Percentiles rank a stretch among this genome's conserved stretches.
Evolutionary conservation across 1,139 yeast genomes (phyloP).

Genomic region (Eremothecium cymbalariae): DNA sequence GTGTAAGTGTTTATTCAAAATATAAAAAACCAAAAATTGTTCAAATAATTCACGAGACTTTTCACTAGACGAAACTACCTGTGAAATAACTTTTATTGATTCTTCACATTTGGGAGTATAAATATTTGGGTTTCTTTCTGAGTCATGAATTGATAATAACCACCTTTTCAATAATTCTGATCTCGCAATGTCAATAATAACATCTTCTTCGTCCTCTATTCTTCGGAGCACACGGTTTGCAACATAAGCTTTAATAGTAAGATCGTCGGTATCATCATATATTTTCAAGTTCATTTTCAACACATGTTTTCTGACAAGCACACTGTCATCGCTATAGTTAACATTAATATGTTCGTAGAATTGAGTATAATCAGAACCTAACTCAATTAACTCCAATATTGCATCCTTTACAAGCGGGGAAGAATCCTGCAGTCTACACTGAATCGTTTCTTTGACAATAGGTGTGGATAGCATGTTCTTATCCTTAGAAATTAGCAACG

Average conservation of each 20-base stretch:
- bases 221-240: constrained; percentile 45
- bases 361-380: constrained; percentile 39
- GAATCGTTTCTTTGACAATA: constrained; percentile 45
- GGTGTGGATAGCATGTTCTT: constrained; percentile 43
- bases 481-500: constrained; percentile 45
- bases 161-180: constrained; percentile 39
- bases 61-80: constrained; percentile 33
- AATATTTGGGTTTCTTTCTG: constrained; percentile 12
- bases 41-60: constrained; percentile 39
- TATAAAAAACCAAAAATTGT: constrained; percentile 37
- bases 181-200: constrained; percentile 42
- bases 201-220: constrained; percentile 64
- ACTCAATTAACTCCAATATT: constrained; percentile 54
- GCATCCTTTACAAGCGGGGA: constrained; percentile 75
- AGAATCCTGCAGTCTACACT: constrained; percentile 45
- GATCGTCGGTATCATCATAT: constrained; percentile 35
- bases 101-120: constrained; percentile 15
- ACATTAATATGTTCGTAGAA: constrained; percentile 44
- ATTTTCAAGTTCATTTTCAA: constrained; percentile 45
- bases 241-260: constrained; percentile 37
- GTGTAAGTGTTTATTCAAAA: constrained; percentile 32
- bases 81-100: constrained; percentile 34
- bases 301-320: constrained; percentile 57
- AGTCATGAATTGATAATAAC: constrained; percentile 31
- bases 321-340: constrained; percentile 46